These are phyloP conservation scores for Xylaria intraflava DNA, from an alignment of 495 filamentous ascomycete species.

Conservation along the genomic window DNA sequence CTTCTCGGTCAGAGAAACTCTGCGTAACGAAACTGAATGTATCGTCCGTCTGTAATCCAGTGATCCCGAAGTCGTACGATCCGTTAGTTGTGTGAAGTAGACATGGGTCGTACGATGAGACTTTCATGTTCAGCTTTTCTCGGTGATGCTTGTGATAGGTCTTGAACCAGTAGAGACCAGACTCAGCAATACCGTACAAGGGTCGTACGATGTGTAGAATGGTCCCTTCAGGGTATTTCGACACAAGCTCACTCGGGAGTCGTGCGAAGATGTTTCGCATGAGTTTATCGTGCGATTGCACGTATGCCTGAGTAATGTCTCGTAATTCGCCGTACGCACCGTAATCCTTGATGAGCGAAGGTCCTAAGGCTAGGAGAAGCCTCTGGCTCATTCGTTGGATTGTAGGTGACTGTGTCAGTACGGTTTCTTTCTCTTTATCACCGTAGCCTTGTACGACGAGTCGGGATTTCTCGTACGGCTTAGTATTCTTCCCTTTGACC, in stretches of 20 bases:
- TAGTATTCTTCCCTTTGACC: neutral
- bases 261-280: neutral
- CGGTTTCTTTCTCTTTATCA: neutral
- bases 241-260: neutral
- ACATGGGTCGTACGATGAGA: too few species aligned
- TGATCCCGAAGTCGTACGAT: too few species aligned
- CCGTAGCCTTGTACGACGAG: constrained; percentile 5
- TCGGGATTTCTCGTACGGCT: constrained; percentile 5
- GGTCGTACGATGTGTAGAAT: neutral
- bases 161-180: too few species aligned
- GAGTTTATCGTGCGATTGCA: neutral
- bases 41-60: too few species aligned
- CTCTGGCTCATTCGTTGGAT: constrained; percentile 5
- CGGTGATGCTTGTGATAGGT: too few species aligned
- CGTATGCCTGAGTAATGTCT: constrained; percentile 1
- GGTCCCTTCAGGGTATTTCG: neutral
- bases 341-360: neutral
- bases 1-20: too few species aligned
- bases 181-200: too few species aligned
- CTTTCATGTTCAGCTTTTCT: too few species aligned
- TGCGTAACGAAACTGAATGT: too few species aligned
- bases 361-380: neutral
- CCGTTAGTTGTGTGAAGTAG: too few species aligned
- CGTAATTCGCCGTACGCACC: neutral
- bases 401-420: constrained; percentile 2